Percentiles rank a stretch among this genome's conserved stretches.
These are phyloP conservation scores for Hippophae rhamnoides DNA, from an alignment of 306 rosid species.

Conservation along the genomic window DNA sequence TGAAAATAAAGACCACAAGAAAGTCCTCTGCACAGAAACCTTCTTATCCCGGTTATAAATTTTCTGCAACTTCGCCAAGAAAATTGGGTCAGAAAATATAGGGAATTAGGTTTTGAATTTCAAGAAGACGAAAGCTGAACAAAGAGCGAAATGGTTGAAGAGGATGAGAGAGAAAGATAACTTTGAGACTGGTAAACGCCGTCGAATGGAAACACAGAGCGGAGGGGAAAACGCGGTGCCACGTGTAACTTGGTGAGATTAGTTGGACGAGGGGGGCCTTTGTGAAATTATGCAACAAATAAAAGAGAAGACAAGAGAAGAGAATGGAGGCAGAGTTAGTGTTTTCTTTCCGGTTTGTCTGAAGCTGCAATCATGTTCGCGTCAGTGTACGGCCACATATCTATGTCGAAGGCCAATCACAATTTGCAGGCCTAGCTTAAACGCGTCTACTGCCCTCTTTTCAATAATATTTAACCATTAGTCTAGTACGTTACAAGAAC, in stretches of 20 bases:
- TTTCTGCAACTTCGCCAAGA: constrained; percentile 1
- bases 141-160: constrained; percentile 1
- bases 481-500: too few species aligned
- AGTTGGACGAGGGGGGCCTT: not conserved
- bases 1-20: not conserved
- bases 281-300: too few species aligned
- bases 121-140: constrained; percentile 6
- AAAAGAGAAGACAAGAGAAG: too few species aligned
- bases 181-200: constrained; percentile 59
- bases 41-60: not conserved
- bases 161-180: constrained; percentile 9
- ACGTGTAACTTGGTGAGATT: constrained; percentile 19
- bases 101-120: not conserved
- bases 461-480: too few species aligned
- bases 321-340: too few species aligned
- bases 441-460: too few species aligned
- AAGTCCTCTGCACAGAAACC: not conserved
- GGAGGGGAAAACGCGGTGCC: constrained; percentile 58
- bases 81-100: constrained; percentile 6
- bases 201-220: constrained; percentile 16
- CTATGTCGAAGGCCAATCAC: too few species aligned
- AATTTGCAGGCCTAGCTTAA: too few species aligned
- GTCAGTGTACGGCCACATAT: too few species aligned
- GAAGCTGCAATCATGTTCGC: too few species aligned
- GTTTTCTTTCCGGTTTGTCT: too few species aligned